phyloP scores from a whole-genome alignment of 768 basidiomycete species.

The Psilocybe tampanensis region DNA sequence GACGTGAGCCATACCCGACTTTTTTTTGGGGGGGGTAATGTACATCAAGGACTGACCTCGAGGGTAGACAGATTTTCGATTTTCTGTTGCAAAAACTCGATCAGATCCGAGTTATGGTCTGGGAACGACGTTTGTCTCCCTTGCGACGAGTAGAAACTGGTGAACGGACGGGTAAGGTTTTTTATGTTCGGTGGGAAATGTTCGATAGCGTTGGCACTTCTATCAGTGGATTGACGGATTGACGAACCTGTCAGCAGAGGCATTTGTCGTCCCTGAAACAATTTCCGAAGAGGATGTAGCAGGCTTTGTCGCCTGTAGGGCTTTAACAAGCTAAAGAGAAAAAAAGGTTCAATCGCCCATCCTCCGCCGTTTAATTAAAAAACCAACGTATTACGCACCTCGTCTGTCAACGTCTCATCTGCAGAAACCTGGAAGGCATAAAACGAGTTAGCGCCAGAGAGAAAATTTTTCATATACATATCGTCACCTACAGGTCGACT shows the following conservation, averaged over 20 bases:
- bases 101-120: conserved; percentile 68
- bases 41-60: conserved; percentile 56
- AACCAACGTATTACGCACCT: conserved; percentile 39
- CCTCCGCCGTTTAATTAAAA: neutral
- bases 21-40: neutral
- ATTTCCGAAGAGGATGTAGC: conserved; percentile 35
- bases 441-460: neutral
- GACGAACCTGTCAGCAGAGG: conserved; percentile 77
- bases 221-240: neutral
- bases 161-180: conserved; percentile 3
- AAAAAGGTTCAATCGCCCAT: neutral
- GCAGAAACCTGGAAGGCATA: conserved; percentile 49
- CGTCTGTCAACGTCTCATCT: conserved; percentile 52
- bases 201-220: no score
- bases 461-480: neutral
- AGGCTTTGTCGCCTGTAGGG: conserved; percentile 49
- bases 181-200: conserved; percentile 4
- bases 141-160: conserved; percentile 86
- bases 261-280: conserved; percentile 57
- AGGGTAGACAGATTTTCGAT: conserved; percentile 62
- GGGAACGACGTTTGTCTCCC: conserved; percentile 82
- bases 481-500: conserved; percentile 55
- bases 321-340: conserved; percentile 45
- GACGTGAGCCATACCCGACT: neutral
- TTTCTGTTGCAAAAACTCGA: conserved; percentile 53